A percentile compares a stretch with the other conserved stretches of the same genome.
These are phyloP conservation scores for Ampelocalamus luodianensis DNA, from an alignment of 176 grass and related monocot genomes.

Conservation along the genomic window DNA sequence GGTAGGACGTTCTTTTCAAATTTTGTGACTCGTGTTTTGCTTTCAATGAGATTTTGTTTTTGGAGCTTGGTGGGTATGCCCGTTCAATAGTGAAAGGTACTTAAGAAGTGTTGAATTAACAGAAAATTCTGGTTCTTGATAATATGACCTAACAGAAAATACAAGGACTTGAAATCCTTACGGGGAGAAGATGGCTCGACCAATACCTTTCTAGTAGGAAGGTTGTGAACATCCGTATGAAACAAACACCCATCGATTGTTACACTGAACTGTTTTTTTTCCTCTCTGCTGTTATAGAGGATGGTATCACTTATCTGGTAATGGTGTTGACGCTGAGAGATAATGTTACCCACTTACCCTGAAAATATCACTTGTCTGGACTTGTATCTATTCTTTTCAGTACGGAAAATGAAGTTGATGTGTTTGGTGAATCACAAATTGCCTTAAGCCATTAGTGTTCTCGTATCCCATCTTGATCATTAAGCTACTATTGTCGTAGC, in stretches of 20 bases:
- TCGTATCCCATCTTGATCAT: background rate
- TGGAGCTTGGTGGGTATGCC: conserved; percentile 17
- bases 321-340: background rate
- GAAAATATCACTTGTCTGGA: background rate
- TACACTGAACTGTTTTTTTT: background rate
- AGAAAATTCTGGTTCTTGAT: conserved; percentile 9
- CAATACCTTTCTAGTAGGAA: conserved; percentile 16
- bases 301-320: background rate
- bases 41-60: conserved; percentile 19
- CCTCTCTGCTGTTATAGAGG: background rate
- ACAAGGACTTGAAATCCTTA: conserved; percentile 25
- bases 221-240: conserved; percentile 13
- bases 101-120: conserved; percentile 36
- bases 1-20: conserved; percentile 42
- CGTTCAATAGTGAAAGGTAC: conserved; percentile 24
- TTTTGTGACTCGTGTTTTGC: background rate
- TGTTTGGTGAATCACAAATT: background rate
- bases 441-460: background rate
- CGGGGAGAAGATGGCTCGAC: background rate
- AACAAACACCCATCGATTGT: background rate
- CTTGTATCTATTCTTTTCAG: background rate
- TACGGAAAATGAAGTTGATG: background rate
- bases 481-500: background rate
- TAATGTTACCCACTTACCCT: background rate
- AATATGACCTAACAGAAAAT: conserved; percentile 35